Evolutionary conservation across 768 basidiomycete species (phyloP).

Genomic region (Lentinula sp.): DNA sequence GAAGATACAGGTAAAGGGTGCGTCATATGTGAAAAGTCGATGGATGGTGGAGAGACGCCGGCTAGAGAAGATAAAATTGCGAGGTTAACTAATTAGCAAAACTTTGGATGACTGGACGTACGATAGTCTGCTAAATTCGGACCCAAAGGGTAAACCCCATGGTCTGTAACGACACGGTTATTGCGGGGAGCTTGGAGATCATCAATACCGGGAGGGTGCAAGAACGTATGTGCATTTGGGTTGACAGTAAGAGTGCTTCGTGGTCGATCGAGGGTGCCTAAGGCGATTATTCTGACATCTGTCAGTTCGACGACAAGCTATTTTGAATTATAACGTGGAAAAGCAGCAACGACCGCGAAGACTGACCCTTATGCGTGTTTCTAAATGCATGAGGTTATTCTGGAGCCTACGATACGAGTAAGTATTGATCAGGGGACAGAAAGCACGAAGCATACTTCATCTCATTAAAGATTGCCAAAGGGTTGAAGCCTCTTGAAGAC

Average conservation of each 20-base stretch:
- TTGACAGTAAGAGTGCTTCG: constrained; percentile 55
- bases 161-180: constrained; percentile 27
- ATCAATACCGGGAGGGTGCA: constrained; percentile 65
- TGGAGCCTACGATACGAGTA: constrained; percentile 43
- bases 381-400: constrained; percentile 60
- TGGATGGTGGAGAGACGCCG: constrained; percentile 5
- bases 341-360: not conserved
- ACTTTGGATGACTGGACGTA: constrained; percentile 14
- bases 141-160: constrained; percentile 38
- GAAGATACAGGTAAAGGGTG: constrained; percentile 51
- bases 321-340: not conserved
- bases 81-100: not conserved
- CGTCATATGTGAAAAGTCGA: constrained; percentile 35
- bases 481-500: constrained; percentile 64
- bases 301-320: constrained; percentile 65
- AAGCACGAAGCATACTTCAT: constrained; percentile 50
- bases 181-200: constrained; percentile 14
- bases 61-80: not conserved
- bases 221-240: constrained; percentile 56
- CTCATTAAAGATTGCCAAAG: constrained; percentile 62
- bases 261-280: constrained; percentile 60
- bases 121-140: constrained; percentile 23
- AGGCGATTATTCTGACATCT: constrained; percentile 67
- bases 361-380: constrained; percentile 61
- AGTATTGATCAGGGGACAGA: not conserved